These are phyloP conservation scores for Xylaria sp. DNA, from an alignment of 2,329 filamentous ascomycete species.

Conservation along the genomic window DNA sequence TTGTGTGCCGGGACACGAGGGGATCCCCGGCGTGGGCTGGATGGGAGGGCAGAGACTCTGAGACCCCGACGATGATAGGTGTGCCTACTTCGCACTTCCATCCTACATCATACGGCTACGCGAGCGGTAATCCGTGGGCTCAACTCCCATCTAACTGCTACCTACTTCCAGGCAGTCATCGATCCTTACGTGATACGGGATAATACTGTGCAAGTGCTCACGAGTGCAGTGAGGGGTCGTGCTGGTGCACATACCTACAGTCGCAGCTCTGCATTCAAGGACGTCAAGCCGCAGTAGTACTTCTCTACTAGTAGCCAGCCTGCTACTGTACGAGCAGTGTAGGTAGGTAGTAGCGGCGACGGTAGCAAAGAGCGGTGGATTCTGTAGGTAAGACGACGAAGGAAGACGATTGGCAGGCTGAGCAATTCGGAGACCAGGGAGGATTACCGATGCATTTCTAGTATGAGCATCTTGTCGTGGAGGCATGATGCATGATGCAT, in stretches of 20 bases:
- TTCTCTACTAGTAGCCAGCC: too few relatives aligned
- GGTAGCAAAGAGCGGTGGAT: slow-evolving; percentile 21
- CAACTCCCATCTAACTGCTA: background rate
- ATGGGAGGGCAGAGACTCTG: slow-evolving; percentile 18
- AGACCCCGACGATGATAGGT: slow-evolving; percentile 19
- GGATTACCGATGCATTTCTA: background rate
- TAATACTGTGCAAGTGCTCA: slow-evolving; percentile 10
- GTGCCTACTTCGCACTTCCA: slow-evolving; percentile 1
- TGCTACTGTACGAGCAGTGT: background rate
- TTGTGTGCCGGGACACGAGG: slow-evolving; percentile 23
- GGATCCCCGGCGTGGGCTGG: slow-evolving; percentile 16
- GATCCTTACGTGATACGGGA: slow-evolving; percentile 17
- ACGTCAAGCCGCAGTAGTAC: slow-evolving; percentile 9
- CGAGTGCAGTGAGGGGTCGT: slow-evolving; percentile 22
- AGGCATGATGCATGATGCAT: too few relatives aligned
- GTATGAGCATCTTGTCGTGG: too few relatives aligned
- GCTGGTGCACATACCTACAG: slow-evolving; percentile 1
- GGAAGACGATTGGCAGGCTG: slow-evolving; percentile 11
- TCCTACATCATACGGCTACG: slow-evolving; percentile 9
- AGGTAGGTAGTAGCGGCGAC: background rate
- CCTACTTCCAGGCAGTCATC: background rate
- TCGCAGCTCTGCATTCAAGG: slow-evolving; percentile 17
- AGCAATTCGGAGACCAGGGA: slow-evolving; percentile 20
- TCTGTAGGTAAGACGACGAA: slow-evolving; percentile 24
- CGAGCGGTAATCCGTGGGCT: background rate